Conservation (phyloP, 208 protist genomes). For the Wallacemonas collosoma region DNA sequence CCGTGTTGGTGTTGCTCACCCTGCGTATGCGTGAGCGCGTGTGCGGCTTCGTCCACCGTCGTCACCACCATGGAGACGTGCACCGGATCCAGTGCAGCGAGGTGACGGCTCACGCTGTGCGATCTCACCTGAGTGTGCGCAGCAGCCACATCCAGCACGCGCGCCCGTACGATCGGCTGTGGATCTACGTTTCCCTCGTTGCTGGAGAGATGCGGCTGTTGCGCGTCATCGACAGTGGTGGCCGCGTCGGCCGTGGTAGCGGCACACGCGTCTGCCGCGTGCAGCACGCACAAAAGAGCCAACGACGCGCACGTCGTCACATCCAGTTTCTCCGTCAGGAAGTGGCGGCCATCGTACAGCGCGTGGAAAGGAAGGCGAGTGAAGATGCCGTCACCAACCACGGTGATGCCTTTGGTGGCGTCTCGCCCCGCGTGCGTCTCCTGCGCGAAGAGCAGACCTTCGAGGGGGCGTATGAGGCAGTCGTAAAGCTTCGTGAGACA, state of each 20-base stretch:
- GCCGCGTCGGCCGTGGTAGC: background rate
- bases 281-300: conserved; percentile 43
- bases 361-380: conserved; percentile 56
- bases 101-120: background rate
- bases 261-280: conserved; percentile 12
- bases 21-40: background rate
- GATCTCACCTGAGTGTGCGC: background rate
- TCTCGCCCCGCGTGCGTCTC: background rate
- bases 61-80: background rate
- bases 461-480: conserved; percentile 38
- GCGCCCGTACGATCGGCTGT: background rate
- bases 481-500: conserved; percentile 48
- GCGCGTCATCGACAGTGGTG: background rate
- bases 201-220: background rate
- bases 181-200: no score
- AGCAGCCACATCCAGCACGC: conserved; percentile 20
- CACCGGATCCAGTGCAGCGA: background rate
- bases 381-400: conserved; percentile 60
- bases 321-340: conserved; percentile 35
- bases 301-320: conserved; percentile 48
- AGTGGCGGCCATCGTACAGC: conserved; percentile 38
- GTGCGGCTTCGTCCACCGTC: background rate
- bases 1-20: background rate
- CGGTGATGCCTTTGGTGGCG: conserved; percentile 28
- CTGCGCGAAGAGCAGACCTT: conserved; percentile 13